Base-by-base conservation (phyloP, 2,329 filamentous ascomycete species). In the Aureobasidium lini region DNA sequence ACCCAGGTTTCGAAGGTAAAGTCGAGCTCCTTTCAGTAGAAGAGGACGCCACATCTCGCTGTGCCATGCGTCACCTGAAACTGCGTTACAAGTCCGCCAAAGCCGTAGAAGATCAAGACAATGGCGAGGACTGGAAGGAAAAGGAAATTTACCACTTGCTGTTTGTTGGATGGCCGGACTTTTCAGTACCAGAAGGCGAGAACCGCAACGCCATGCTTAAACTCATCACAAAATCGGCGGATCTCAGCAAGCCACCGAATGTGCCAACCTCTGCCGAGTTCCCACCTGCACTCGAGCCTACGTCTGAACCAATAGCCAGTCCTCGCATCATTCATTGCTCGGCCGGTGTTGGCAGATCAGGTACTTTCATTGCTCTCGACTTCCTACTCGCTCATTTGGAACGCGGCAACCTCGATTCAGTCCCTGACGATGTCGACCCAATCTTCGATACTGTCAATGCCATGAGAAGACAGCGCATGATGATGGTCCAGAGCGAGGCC, bases 281-380 rank as follows among this genome's bases (percentile, higher is more conserved):
- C 5, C 42, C 53, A 16, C 15, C 57, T 34, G 6, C 16, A 9
- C 10, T 29, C 23, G 13, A 36, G 8, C 15, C 37, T 11, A 2
- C 28, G 8, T 32, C 52, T 10, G 3, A 15, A 32, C 2, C 13
- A 15, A 10, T 13, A 78, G 16, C 52, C 7, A 91, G 88, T 67
- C 89, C 93, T 4, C 86, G 93, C 59, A 86, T 97, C 62, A 74
- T 81, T 2, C 79, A 81, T 61, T 81, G 79, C 76, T 95, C 90
- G 69, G 94, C 94, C 7, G 94, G 94, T 40, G 93, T 99, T 13
- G 94, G 94, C 11, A 85, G 94, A 59, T 95, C 89, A 7, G 94
- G 94, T 36, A 97, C 94, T 0, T 99, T 97, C 70, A 96, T 99
- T 67, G 88, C 90, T 1, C 81, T 99, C n/a, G 94, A 97, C 73